Base-by-base conservation (phyloP, 371 early-diverging fungal species). In the Actinomucor elegans region DNA sequence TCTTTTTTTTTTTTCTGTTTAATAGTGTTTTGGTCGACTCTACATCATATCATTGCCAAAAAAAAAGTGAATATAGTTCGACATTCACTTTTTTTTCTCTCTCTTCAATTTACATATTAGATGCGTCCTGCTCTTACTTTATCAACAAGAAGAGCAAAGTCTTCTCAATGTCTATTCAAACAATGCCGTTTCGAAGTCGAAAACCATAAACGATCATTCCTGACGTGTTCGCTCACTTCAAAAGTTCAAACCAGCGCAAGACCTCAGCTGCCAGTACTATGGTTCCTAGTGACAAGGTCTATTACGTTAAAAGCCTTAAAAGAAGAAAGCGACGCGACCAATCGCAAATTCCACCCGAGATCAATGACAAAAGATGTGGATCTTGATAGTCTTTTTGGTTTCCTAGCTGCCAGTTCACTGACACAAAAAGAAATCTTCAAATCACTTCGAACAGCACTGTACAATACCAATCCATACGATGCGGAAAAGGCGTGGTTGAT, bases 401-500 rank as follows among this genome's bases (percentile, higher is more conserved):
- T n/a, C 15, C 17, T 57, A 20, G 11, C 48, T 3, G 29, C 9
- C 2, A 18, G 41, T 7, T 27, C 48, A 28, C 43, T 49, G n/a
- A 17, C 33, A 20, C 27, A 31, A 14, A 38, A 49, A 34, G 24
- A 44, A 29, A 54, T 38, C 23, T 75, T 71, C 55, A 62, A 56
- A 40, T 54, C 61, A 23, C 40, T 75, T 20, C 44, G 72, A 31
- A 49, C 59, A 11, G 66, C 64, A 18, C 56, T 75, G 26, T 75
- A 75, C 32, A 58, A 62, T 38, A 57, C 53, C 31, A 38, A 43
- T 20, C 49, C 49, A 8, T 56, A 71, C 27, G 48, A 61, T 31
- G 20, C 51, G 1, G 52, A 52, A 8, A 40, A 57, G 20, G 67
- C 73, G 24, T 77, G 73, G 73, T 35, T 52, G 34, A 67, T 77